Conservation (phyloP, 805 yeast species). For the Nakazawaea wickerhamii region DNA sequence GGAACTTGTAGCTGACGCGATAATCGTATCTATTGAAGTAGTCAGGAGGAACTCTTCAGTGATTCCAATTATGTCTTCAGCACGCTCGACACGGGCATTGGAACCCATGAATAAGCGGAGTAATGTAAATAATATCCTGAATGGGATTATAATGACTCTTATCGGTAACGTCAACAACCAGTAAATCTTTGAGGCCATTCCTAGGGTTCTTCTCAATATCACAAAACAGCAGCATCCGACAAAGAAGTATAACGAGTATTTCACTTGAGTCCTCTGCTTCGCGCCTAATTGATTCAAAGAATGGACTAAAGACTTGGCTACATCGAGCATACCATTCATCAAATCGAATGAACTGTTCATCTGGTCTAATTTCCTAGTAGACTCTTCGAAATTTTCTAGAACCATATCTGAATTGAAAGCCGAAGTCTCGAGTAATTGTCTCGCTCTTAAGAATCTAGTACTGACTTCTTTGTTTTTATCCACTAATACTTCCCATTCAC, state of each 20-base stretch:
- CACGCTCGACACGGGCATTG: background rate
- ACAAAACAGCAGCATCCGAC: conserved; percentile 10
- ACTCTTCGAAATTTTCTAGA: conserved; percentile 41
- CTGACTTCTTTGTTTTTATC: conserved; percentile 43
- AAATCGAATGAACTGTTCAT: conserved; percentile 37
- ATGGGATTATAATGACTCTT: conserved; percentile 6
- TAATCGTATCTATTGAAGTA: no score
- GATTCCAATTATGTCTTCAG: background rate
- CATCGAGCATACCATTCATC: conserved; percentile 35
- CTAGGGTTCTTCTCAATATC: conserved; percentile 6
- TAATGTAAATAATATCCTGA: conserved; percentile 4
- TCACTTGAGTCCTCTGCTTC: conserved; percentile 31
- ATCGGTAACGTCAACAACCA: conserved; percentile 12
- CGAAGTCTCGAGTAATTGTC: conserved; percentile 43
- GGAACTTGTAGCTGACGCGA: background rate
- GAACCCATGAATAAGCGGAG: conserved; percentile 7
- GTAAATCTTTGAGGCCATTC: conserved; percentile 6
- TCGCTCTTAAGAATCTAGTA: conserved; percentile 39
- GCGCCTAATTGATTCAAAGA: conserved; percentile 48
- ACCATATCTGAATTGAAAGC: conserved; percentile 47
- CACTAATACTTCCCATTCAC: conserved; percentile 36
- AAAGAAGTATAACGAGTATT: conserved; percentile 12
- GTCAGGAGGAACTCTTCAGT: conserved; percentile 1
- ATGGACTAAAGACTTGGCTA: conserved; percentile 40
- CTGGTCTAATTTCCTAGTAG: conserved; percentile 34